These are phyloP conservation scores for Pterocarpus macrocarpus DNA, from an alignment of 306 rosid species.

Conservation along the genomic window DNA sequence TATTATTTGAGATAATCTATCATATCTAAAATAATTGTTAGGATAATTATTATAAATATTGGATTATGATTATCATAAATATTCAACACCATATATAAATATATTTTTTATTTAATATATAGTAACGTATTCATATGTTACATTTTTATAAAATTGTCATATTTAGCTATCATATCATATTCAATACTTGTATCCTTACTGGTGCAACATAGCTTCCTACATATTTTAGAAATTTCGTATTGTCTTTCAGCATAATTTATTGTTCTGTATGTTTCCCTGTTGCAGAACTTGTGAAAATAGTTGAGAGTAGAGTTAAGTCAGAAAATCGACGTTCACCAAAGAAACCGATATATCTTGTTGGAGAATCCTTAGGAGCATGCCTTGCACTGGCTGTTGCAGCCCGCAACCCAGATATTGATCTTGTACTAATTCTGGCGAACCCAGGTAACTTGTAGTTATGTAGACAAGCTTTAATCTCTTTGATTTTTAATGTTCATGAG, in stretches of 20 bases:
- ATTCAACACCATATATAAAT: too few species aligned
- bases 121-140: too few species aligned
- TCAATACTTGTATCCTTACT: too few species aligned
- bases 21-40: too few species aligned
- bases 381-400: conserved; percentile 91
- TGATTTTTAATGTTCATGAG: conserved; percentile 10
- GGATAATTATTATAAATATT: too few species aligned
- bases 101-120: too few species aligned
- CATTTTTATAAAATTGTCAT: too few species aligned
- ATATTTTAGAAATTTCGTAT: conserved; percentile 6
- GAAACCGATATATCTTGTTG: conserved; percentile 87
- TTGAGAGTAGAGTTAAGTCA: conserved; percentile 64
- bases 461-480: conserved; percentile 3
- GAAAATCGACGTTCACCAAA: conserved; percentile 66
- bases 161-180: too few species aligned
- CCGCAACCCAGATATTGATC: conserved; percentile 77
- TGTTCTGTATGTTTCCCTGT: conserved; percentile 26
- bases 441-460: conserved; percentile 64
- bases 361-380: conserved; percentile 91
- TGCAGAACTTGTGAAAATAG: conserved; percentile 81
- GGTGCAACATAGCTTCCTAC: too few species aligned
- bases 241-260: conserved; percentile 30
- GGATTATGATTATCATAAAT: too few species aligned
- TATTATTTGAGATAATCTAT: too few species aligned
- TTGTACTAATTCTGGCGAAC: conserved; percentile 82